phyloP scores from a whole-genome alignment of 2,329 filamentous ascomycete genomes.

The Aureobasidium mangrovei region DNA sequence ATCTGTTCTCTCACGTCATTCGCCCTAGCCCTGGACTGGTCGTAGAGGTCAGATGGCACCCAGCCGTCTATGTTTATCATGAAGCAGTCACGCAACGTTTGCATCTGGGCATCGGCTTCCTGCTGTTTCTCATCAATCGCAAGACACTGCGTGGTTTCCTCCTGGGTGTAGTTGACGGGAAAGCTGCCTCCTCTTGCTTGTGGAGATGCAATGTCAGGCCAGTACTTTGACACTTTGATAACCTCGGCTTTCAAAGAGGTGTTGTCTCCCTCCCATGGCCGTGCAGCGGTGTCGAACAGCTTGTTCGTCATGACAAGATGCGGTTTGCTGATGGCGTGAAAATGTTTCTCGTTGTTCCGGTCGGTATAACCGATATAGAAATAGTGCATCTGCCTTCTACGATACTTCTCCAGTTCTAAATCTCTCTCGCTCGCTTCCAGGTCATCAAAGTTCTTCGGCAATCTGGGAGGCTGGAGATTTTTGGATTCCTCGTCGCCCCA shows the following conservation, averaged over 20 bases:
- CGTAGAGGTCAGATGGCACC: conserved; percentile 20
- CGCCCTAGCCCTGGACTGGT: conserved; percentile 16
- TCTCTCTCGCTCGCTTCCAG: conserved; percentile 16
- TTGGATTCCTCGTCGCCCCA: conserved; percentile 26
- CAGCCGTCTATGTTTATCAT: conserved; percentile 20
- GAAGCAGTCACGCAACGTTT: conserved; percentile 17
- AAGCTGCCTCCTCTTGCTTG: conserved; percentile 5
- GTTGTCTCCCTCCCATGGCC: conserved; percentile 19
- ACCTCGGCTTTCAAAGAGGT: conserved; percentile 21
- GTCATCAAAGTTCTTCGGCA: conserved; percentile 16
- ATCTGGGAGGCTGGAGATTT: conserved; percentile 16
- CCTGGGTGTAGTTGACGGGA: conserved; percentile 17
- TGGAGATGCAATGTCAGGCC: conserved; percentile 12
- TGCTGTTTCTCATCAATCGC: conserved; percentile 18
- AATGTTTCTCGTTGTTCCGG: conserved; percentile 16
- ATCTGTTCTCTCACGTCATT: conserved; percentile 22
- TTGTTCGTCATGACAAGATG: conserved; percentile 13
- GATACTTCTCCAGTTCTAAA: conserved; percentile 18
- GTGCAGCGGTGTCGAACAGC: conserved; percentile 10
- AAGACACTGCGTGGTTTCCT: conserved; percentile 19
- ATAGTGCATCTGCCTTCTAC: conserved; percentile 20
- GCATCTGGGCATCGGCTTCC: conserved; percentile 22
- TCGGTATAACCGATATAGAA: conserved; percentile 20
- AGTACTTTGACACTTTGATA: conserved; percentile 15
- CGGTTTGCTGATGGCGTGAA: conserved; percentile 17